A percentile compares a stretch with the other conserved stretches of the same genome.
phyloP scores from a whole-genome alignment of 176 grass and related monocot genomes.

The Leersia perrieri region DNA sequence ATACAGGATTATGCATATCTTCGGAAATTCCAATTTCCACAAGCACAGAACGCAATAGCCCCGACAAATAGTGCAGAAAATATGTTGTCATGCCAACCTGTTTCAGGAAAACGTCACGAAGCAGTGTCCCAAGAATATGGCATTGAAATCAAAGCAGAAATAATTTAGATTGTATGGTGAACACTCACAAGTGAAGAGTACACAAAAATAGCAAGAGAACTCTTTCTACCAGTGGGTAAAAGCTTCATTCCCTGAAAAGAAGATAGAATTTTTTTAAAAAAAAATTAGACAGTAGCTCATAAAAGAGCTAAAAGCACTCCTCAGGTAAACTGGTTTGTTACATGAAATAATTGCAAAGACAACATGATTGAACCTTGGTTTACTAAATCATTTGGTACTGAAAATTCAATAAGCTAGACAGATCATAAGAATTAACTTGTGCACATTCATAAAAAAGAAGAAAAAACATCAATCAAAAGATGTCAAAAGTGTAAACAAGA shows the following conservation, averaged over 20 bases:
- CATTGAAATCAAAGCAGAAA: conserved; percentile 17
- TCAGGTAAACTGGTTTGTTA: background rate
- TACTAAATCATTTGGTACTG: background rate
- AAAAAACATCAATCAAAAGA: background rate
- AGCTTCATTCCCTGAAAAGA: conserved; percentile 82
- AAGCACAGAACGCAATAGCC: conserved; percentile 56
- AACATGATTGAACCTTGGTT: background rate
- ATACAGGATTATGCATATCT: conserved; percentile 99
- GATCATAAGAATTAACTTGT: background rate
- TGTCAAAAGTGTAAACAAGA: background rate
- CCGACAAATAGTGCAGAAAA: conserved; percentile 72
- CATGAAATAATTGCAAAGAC: background rate
- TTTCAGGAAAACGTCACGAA: conserved; percentile 33
- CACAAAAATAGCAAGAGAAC: conserved; percentile 77
- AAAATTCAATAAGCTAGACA: background rate
- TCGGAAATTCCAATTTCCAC: conserved; percentile 90
- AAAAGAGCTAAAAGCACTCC: background rate
- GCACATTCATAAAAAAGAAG: background rate
- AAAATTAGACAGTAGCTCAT: conserved; percentile 5
- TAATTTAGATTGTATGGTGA: conserved; percentile 11
- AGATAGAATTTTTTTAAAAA: conserved; percentile 16
- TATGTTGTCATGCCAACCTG: conserved; percentile 74
- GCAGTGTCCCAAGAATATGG: background rate
- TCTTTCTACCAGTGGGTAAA: conserved; percentile 75
- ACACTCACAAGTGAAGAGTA: conserved; percentile 91